Conservation (phyloP, 1,284 basidiomycete species). For the Cutaneotrichosporon cutaneum region DNA sequence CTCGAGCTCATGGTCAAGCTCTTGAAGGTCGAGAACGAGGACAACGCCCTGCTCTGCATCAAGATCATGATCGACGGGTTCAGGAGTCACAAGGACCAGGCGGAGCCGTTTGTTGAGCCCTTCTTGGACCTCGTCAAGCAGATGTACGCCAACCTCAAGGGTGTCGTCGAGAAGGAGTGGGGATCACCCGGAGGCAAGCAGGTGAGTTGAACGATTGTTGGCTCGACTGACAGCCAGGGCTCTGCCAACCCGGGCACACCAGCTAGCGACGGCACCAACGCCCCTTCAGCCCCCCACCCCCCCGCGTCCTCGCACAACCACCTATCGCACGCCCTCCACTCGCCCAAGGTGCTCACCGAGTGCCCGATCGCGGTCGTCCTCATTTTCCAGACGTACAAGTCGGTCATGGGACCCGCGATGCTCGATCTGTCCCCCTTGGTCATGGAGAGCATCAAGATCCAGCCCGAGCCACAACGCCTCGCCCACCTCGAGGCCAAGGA, state of each 20-base stretch:
- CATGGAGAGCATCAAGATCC: constrained; percentile 68
- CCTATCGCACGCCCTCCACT: constrained; percentile 60
- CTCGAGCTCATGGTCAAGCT: constrained; percentile 74
- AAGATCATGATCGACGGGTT: constrained; percentile 82
- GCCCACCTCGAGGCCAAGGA: constrained; percentile 77
- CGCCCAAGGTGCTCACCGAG: constrained; percentile 94
- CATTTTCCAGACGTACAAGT: constrained; percentile 76
- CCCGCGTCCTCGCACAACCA: constrained; percentile 22
- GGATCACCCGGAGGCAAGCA: constrained; percentile 37
- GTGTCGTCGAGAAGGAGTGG: constrained; percentile 74
- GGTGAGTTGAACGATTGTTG: constrained; percentile 20
- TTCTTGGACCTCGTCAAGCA: constrained; percentile 75
- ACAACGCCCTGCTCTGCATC: constrained; percentile 86
- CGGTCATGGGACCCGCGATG: constrained; percentile 66
- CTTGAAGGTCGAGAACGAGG: constrained; percentile 90
- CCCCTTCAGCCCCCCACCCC: constrained; percentile 20
- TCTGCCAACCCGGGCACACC: constrained; percentile 15
- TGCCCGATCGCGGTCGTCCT: constrained; percentile 91
- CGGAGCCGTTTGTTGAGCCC: constrained; percentile 74
- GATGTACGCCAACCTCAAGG: constrained; percentile 73
- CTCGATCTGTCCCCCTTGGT: constrained; percentile 72
- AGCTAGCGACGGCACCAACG: constrained; percentile 13
- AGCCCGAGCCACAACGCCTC: constrained; percentile 82
- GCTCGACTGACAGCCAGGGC: constrained; percentile 11
- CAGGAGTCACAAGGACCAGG: constrained; percentile 59